Evolutionary conservation across 345 rosid species (phyloP), one percentile per base, ranked within the genome.

Genomic region (Murraya paniculata): DNA sequence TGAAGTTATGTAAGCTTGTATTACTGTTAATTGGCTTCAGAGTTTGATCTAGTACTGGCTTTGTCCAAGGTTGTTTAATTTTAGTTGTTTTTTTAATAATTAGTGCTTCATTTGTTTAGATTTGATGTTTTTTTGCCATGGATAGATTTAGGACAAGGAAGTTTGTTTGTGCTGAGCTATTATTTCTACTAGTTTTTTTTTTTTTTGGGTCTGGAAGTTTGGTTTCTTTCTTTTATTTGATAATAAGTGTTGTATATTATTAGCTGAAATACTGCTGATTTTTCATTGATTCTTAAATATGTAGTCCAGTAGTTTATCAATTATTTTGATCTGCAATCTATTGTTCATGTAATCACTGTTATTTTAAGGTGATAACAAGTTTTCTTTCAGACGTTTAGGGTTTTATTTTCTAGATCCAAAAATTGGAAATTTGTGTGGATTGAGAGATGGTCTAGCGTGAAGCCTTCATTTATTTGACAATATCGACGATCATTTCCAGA

Each of bases 361-460:
- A 45, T 13, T 4, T 45, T 11, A 11, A 45, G 50, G 5, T 24
- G 21, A 24, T n/a, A n/a, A 39, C 13, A 39, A 69, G 22, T 33
- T 48, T 66, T 4, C 55, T 58, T 72, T 73, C 35, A 48, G 41
- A 56, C 60, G 78, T 55, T 68, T 45, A 50, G 75, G 75, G 59
- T 67, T 70, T 78, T 41, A 6, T 62, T 2, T 45, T 1, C 45
- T 74, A 16, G 2, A 7, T 14, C 38, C 36, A 25, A 8, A 25
- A 18, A 39, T 13, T 38, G 35, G 14, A 38, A 73, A 14, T 59
- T 73, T 73, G 19, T 73, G 24, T 72, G 39, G 59, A 45, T 59
- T 36, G 24, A 24, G 30, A 61, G 41, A 21, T 62, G 60, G 4
- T 41, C 28, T 6, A 10, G 28, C 18, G 18, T 1, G 24, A 60